Percentiles rank a stretch among this genome's conserved stretches.
These are phyloP conservation scores for Sarocladium strictum DNA, from an alignment of 2,329 filamentous ascomycete species.

Conservation along the genomic window DNA sequence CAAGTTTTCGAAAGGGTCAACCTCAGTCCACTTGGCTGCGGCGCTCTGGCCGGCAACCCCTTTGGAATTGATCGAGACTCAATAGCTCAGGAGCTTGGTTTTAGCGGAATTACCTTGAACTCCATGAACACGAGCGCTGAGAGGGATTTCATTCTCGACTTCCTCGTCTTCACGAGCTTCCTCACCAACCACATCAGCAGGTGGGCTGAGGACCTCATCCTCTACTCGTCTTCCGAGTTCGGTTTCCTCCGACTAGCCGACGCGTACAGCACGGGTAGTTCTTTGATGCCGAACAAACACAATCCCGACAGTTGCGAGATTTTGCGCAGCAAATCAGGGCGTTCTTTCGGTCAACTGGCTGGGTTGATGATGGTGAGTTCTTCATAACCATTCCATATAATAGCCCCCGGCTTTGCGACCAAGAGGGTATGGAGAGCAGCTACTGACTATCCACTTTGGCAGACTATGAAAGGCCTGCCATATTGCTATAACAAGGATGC, in stretches of 20 bases:
- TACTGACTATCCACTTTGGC: conserved; percentile 33
- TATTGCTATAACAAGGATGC: conserved; percentile 74
- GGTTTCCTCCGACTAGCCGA: too few species aligned
- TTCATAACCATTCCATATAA: too few species aligned
- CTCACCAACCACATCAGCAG: conserved; percentile 67
- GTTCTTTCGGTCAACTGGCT: too few species aligned
- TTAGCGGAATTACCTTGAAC: conserved; percentile 62
- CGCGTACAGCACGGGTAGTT: too few species aligned
- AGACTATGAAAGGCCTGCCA: conserved; percentile 56
- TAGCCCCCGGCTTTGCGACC: conserved; percentile 17
- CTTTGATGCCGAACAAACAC: too few species aligned
- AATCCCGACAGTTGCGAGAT: too few species aligned
- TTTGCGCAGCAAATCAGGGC: too few species aligned
- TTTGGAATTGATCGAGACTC: conserved; percentile 25
- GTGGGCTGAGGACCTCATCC: conserved; percentile 69
- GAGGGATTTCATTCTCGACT: conserved; percentile 68
- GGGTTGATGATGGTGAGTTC: too few species aligned
- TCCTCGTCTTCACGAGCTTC: conserved; percentile 63
- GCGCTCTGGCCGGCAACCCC: conserved; percentile 21
- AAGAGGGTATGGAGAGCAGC: conserved; percentile 22
- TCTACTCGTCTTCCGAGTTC: conserved; percentile 30
- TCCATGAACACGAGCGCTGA: conserved; percentile 65
- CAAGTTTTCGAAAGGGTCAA: not conserved
- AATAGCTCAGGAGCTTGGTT: conserved; percentile 58
- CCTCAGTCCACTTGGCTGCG: conserved; percentile 20